Base-by-base conservation (phyloP, 2,329 filamentous ascomycete genomes). In the Rhynchosporium secalis region DNA sequence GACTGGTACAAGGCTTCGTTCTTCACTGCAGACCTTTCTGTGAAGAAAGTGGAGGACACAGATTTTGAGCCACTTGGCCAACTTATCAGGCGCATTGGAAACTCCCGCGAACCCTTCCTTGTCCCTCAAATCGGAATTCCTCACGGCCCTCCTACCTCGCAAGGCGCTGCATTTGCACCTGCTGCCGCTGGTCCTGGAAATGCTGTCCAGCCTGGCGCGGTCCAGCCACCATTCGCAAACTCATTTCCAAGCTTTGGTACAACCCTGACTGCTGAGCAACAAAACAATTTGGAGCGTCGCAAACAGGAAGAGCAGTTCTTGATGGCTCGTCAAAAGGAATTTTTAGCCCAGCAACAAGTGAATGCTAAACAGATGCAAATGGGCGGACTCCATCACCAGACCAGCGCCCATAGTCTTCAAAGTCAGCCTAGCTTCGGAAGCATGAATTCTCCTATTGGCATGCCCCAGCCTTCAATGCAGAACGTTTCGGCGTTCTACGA, bases 1-100 rank as follows among this genome's bases (percentile, higher is more conserved):
- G 96, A 99, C 71, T 99, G 95, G 95, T 99, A 98, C 78, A 98
- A 98, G 75, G 94, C 93, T 43, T 93, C 94, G 51, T 99, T 98
- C 78, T 99, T 99, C 77, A 96, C 92, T 0, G 88, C 94, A 0
- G 94, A 99, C 70, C 81, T 99, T 26, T 86, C 96, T 48, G 95
- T 99, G 38, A 97, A 96, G 79, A 96, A 96, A 75, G 81, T 94
- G 4, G 95, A 99, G 74, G 95, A 99, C 72, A 81, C 83, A 0
- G 94, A 99, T 56, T 99, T 97, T 71, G 95, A 99, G 75, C 95
- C 94, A 12, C 80, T 99, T 9, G 95, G 94, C 2, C 93, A 98
- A 76, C 85, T 99, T 29, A 97, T 99, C 66, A 84, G 95, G 48
- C 89, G 94, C 40, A 99, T 99, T 70, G 95, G 95, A 2, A 99